Evolutionary conservation across 176 grass and related monocot genomes (phyloP), one percentile per base, ranked within the genome.

Genomic region (Aegilops bicornis): DNA sequence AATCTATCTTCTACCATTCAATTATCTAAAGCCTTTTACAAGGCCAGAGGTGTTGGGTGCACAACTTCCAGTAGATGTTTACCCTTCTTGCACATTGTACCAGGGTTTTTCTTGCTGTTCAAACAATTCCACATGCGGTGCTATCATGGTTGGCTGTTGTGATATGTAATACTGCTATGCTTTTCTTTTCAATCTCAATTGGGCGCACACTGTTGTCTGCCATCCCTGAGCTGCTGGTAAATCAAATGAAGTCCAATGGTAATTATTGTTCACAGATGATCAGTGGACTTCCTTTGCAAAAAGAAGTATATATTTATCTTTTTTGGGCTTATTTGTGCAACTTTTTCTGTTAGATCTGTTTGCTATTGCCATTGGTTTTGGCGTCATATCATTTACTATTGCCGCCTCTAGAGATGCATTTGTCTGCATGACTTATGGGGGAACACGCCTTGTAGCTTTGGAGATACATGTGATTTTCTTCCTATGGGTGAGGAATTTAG

Each of bases 201-300:
- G 91, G 91, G 22, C 87, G 87, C 76, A 62, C 75, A 84, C 72
- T 89, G 77, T 84, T 89, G 60, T 68, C 64, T 84, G 54, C 65
- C 78, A 89, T 92, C 63, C 73, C 85, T 79, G 54, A 81, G 79
- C 33, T 89, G 36, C 80, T 76, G 42, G 22, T 84, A 83, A 24
- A 62, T 77, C 45, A 25, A 58, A 76, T 87, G 35, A 84, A 89
- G 85, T 84, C 47, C 32, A 92, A 92, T 84, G 87, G 87, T 92
- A 92, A 81, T 81, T 78, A 77, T 33, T 87, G 54, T 48, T 84
- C 58, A 42, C n/a, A 20, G 31, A 73, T 76, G 69, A 69, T 72
- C 16, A 62, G 33, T 75, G 16, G 30, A 86, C 39, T 70, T 35
- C 5, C 45, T 62, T 85, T 50, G 22, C 43, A 50, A 71, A 40